Evolutionary conservation across 768 basidiomycete genomes (phyloP), one percentile per base, ranked within the genome.

Genomic region (Boletus sp.): DNA sequence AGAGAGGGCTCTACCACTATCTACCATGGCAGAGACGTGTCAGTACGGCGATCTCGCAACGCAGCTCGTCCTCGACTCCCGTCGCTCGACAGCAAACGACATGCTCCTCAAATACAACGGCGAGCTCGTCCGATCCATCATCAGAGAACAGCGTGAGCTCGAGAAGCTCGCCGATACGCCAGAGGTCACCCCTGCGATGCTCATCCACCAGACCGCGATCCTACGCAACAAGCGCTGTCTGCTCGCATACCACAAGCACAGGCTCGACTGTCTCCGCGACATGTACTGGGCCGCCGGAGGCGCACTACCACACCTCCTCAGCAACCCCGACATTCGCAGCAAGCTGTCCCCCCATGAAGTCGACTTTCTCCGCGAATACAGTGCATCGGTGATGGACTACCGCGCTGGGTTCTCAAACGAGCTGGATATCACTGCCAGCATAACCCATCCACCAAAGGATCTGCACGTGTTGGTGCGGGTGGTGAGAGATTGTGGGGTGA

Each of bases 191-290:
- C 76, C 77, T 19, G 81, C 85, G 19, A 74, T 95, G 56, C 81
- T 92, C 62, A 83, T 98, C 64, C 85, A 90, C 67, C 92, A 96
- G 71, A 90, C 95, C 8, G 85, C 91, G 35, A 88, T 96, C 62
- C 78, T 86, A 38, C 84, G 94, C 57, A 97, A 98, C 78, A 97
- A 96, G 70, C 88, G 97, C n/a, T 93, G 92, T 68, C 79, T 98
- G 4, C 82, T 98, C 42, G 93, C 93, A 0, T 99, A 98, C 72
- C 93, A 98, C 71, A 75, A 82, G 25, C 92, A 94, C 73, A 82
- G 96, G 51, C 72, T 92, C 37, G 88, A 92, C 66, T 83, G 85
- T 49, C 81, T 98, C 49, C 82, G 85, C 54, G 87, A 93, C 64
- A 79, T 90, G 76, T 97, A 92, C 73, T 98, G 96, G 96, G 75